Conservation (phyloP, 2,329 filamentous ascomycete genomes). For the Calycina marina region DNA sequence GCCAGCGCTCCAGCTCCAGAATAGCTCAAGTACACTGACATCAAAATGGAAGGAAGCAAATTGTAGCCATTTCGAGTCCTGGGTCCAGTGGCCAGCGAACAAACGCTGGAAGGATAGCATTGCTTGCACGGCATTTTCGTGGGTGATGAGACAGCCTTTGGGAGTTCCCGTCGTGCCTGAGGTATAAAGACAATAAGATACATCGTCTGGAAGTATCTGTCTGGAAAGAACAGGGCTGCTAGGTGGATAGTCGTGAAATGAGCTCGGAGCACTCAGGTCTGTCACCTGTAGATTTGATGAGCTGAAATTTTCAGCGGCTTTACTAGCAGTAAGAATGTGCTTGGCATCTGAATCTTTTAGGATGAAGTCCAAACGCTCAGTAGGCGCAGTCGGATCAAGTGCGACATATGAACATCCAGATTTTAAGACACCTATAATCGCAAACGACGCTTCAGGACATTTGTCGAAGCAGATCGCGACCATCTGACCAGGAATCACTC, state of each 20-base stretch:
- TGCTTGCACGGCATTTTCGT: slow-evolving; percentile 78
- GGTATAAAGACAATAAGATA: slow-evolving; percentile 24
- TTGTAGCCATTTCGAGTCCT: slow-evolving; percentile 68
- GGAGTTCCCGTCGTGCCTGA: slow-evolving; percentile 26
- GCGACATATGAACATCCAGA: slow-evolving; percentile 25
- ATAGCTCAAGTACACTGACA: slow-evolving; percentile 84
- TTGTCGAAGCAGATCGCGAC: slow-evolving; percentile 26
- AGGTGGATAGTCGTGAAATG: slow-evolving; percentile 6
- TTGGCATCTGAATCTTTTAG: slow-evolving; percentile 49
- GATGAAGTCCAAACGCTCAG: slow-evolving; percentile 21
- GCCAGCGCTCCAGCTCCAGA: slow-evolving; percentile 88
- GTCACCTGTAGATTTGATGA: slow-evolving; percentile 11
- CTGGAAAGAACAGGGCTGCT: slow-evolving; percentile 15
- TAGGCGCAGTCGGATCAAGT: slow-evolving; percentile 25
- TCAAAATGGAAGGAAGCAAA: slow-evolving; percentile 94
- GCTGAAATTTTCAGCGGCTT: slow-evolving; percentile 25
- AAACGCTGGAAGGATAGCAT: slow-evolving; percentile 75
- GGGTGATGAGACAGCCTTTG: slow-evolving; percentile 60
- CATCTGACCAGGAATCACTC: slow-evolving; percentile 35
- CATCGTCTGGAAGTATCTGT: slow-evolving; percentile 15
- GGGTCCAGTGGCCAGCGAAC: slow-evolving; percentile 61
- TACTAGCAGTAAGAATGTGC: slow-evolving; percentile 43
- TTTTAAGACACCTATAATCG: slow-evolving; percentile 24
- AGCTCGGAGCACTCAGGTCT: slow-evolving; percentile 15
- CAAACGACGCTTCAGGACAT: slow-evolving; percentile 24